Evolutionary conservation across 2,329 filamentous ascomycete species (phyloP).

Genomic region (Ilyonectria sp.): DNA sequence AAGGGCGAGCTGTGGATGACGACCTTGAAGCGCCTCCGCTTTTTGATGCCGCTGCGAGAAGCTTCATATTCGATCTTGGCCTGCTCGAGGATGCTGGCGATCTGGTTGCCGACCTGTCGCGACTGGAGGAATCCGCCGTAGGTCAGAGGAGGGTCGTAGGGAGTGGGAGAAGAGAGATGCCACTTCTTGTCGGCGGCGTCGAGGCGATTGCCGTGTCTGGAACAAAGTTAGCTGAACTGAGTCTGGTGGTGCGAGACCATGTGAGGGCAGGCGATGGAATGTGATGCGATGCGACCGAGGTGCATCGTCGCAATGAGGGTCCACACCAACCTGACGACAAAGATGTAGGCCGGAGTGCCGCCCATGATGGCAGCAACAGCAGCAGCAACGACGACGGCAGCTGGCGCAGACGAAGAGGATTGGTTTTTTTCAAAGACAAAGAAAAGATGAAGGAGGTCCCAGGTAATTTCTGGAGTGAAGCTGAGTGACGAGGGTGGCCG

Average conservation of each 20-base stretch:
- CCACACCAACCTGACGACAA: slow-evolving; percentile 59
- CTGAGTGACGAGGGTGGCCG: slow-evolving; percentile 19
- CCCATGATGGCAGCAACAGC: slow-evolving; percentile 53
- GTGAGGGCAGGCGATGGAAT: slow-evolving; percentile 1
- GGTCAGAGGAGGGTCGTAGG: slow-evolving; percentile 95
- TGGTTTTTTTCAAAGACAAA: slow-evolving; percentile 16
- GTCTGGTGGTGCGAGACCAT: slow-evolving; percentile 6
- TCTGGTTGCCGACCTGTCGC: slow-evolving; percentile 84
- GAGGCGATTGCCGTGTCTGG: slow-evolving; percentile 90
- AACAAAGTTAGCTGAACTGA: slow-evolving; percentile 31
- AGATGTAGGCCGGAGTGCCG: slow-evolving; percentile 59
- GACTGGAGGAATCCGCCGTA: slow-evolving; percentile 95
- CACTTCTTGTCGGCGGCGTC: slow-evolving; percentile 96
- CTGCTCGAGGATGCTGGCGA: slow-evolving; percentile 79
- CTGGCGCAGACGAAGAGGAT: slow-evolving; percentile 7
- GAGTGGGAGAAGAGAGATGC: slow-evolving; percentile 92
- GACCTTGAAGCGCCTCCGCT: slow-evolving; percentile 79
- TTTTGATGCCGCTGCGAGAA: slow-evolving; percentile 46
- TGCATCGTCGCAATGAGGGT: slow-evolving; percentile 44
- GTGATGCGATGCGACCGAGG: slow-evolving; percentile 27
- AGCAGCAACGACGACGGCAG: neutral
- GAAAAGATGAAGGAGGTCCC: slow-evolving; percentile 24
- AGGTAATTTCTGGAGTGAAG: slow-evolving; percentile 21
- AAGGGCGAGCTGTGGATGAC: slow-evolving; percentile 96
- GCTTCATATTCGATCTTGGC: slow-evolving; percentile 62